Evolutionary conservation across 139 green algal genomes (phyloP).

Genomic region (Coelastrella sp.): DNA sequence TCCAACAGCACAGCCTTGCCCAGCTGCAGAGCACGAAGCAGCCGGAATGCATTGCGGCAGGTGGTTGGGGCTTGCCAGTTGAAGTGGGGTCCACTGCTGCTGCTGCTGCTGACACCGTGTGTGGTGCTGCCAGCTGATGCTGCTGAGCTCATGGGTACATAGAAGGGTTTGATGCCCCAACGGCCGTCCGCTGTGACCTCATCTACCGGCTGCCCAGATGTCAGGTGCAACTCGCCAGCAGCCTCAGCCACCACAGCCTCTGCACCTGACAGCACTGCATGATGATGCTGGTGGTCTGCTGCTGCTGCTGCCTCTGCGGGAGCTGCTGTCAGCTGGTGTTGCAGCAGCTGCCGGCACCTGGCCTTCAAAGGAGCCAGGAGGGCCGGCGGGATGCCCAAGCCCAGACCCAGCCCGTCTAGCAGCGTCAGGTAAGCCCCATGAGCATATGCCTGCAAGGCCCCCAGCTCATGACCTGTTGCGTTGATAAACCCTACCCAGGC

Average conservation of each 20-base stretch:
- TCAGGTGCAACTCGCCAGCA: not conserved
- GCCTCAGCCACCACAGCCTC: slow-evolving; percentile 8
- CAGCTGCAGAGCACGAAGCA: slow-evolving; percentile 81
- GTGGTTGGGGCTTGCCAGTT: slow-evolving; percentile 90
- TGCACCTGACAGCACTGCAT: not conserved
- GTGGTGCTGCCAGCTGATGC: slow-evolving; percentile 27
- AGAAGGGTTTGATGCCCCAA: slow-evolving; percentile 90
- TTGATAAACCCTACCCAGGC: slow-evolving; percentile 92
- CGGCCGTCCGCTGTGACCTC: slow-evolving; percentile 6
- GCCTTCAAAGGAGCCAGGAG: slow-evolving; percentile 58
- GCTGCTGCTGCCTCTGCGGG: not conserved
- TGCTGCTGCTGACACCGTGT: not conserved
- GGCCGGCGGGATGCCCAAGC: slow-evolving; percentile 69
- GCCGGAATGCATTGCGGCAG: slow-evolving; percentile 86
- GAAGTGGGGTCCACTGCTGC: slow-evolving; percentile 67
- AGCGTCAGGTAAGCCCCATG: slow-evolving; percentile 94
- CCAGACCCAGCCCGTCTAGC: slow-evolving; percentile 94
- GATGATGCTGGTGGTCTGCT: not conserved
- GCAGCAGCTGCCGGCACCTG: slow-evolving; percentile 67
- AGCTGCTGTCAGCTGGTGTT: slow-evolving; percentile 65
- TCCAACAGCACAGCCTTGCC: slow-evolving; percentile 94
- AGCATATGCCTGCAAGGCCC: slow-evolving; percentile 72
- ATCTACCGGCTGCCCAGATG: not conserved
- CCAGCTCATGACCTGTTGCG: slow-evolving; percentile 61
- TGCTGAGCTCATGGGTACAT: slow-evolving; percentile 52